phyloP scores from a whole-genome alignment of 768 basidiomycete species.

The Porpolomopsis calyptriformis region DNA sequence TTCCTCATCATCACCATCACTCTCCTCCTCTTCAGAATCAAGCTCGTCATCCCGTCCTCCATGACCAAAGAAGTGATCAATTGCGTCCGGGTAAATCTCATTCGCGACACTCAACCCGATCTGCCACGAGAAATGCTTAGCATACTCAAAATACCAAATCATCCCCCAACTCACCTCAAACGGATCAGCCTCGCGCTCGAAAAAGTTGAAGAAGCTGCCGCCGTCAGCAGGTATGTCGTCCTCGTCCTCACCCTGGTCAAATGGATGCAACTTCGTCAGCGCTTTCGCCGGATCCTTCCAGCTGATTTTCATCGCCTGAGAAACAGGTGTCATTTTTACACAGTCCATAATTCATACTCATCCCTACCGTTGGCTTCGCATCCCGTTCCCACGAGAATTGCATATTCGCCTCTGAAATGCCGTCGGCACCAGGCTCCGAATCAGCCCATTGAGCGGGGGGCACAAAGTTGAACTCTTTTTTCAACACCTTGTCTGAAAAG shows the following conservation, averaged over 20 bases:
- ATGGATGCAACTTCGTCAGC: slow-evolving; percentile 72
- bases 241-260: slow-evolving; percentile 49
- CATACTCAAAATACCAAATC: background rate
- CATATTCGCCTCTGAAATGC: slow-evolving; percentile 68
- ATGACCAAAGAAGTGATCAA: slow-evolving; percentile 72
- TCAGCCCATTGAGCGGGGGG: slow-evolving; percentile 40
- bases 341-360: background rate
- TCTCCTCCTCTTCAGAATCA: slow-evolving; percentile 60
- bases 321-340: background rate
- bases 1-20: slow-evolving; percentile 69
- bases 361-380: slow-evolving; percentile 53
- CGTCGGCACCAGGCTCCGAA: slow-evolving; percentile 60
- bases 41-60: slow-evolving; percentile 45
- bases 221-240: slow-evolving; percentile 52
- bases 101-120: slow-evolving; percentile 62
- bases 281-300: slow-evolving; percentile 75
- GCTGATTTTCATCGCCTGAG: slow-evolving; percentile 54
- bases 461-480: slow-evolving; percentile 72
- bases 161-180: slow-evolving; percentile 65
- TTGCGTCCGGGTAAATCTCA: slow-evolving; percentile 72
- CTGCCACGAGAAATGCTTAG: slow-evolving; percentile 25
- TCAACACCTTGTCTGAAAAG: slow-evolving; percentile 65
- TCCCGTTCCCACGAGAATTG: slow-evolving; percentile 75
- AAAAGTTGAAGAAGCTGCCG: slow-evolving; percentile 86
- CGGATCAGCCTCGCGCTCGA: slow-evolving; percentile 55